Evolutionary conservation across 2,329 filamentous ascomycete genomes (phyloP).

Genomic region (Aspergillus tamarii): DNA sequence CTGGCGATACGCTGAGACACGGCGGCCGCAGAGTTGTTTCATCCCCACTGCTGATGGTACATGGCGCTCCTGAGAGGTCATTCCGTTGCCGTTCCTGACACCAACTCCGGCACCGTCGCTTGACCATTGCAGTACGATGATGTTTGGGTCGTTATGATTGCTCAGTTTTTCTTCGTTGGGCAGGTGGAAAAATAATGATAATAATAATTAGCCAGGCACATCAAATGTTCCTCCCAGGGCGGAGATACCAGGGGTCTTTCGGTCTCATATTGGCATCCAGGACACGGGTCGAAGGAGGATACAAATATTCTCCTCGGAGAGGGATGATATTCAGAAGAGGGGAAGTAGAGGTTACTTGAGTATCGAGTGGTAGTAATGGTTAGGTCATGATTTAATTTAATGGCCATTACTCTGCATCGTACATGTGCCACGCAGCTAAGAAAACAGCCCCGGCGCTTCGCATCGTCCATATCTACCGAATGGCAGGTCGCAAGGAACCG

Average conservation of each 20-base stretch:
- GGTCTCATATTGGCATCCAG: not conserved
- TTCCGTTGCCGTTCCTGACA: slow-evolving; percentile 25
- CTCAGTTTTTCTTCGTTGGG: slow-evolving; percentile 1
- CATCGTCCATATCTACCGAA: slow-evolving; percentile 2
- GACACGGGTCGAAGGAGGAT: not conserved
- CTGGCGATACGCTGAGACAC: slow-evolving; percentile 10
- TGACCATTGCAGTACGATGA: slow-evolving; percentile 5
- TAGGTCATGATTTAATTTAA: not conserved
- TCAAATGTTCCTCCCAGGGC: not conserved
- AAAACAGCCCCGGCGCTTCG: slow-evolving; percentile 1
- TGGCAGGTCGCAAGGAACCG: slow-evolving; percentile 9
- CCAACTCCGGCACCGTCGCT: slow-evolving; percentile 13
- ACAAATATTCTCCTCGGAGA: not conserved
- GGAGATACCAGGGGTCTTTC: not conserved
- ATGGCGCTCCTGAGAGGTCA: slow-evolving; percentile 13
- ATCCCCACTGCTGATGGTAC: slow-evolving; percentile 22
- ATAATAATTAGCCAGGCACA: slow-evolving; percentile 4
- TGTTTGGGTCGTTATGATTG: slow-evolving; percentile 6
- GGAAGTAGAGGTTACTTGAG: not conserved
- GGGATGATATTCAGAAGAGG: not conserved
- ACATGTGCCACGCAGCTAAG: not conserved
- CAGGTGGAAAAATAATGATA: not conserved
- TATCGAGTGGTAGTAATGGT: not conserved
- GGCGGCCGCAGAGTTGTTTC: slow-evolving; percentile 19
- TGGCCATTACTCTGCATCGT: not conserved